A percentile compares a stretch with the other conserved stretches of the same genome.
phyloP scores from a whole-genome alignment of 345 rosid species.

The Sisymbrium altissimum region DNA sequence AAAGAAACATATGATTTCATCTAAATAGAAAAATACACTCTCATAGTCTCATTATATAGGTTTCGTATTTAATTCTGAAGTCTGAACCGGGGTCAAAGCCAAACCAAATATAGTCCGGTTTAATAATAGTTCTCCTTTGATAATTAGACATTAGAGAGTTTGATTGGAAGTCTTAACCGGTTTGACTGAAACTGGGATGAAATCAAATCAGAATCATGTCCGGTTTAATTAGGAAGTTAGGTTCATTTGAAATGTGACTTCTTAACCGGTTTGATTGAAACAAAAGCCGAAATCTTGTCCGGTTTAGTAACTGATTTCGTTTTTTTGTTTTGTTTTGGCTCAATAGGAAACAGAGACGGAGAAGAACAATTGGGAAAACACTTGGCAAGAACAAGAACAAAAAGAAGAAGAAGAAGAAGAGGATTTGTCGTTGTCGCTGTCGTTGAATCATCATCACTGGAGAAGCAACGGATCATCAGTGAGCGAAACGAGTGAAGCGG shows the following conservation, averaged over 20 bases:
- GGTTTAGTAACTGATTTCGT: neutral
- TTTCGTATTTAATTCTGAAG: no score
- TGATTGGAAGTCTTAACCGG: neutral
- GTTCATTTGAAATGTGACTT: no score
- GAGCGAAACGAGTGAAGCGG: slow-evolving; percentile 69
- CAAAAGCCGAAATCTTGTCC: neutral
- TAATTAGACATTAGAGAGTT: no score
- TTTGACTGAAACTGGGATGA: neutral
- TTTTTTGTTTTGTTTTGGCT: neutral
- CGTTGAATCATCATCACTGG: slow-evolving; percentile 44
- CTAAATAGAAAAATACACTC: no score
- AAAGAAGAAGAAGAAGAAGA: slow-evolving; percentile 20
- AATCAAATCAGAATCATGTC: neutral
- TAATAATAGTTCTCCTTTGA: neutral
- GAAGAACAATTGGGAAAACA: slow-evolving; percentile 1
- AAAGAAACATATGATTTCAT: no score
- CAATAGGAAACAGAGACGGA: slow-evolving; percentile 37
- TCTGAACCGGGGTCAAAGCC: neutral
- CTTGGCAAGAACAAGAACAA: slow-evolving; percentile 19
- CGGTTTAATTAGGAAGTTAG: neutral
- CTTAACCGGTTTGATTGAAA: neutral
- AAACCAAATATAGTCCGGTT: neutral
- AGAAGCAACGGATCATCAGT: slow-evolving; percentile 48
- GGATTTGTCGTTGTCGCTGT: slow-evolving; percentile 56
- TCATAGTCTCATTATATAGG: no score